phyloP scores from a whole-genome alignment of 108 stramenopile genomes.

The Stephanodiscus minutulus region DNA sequence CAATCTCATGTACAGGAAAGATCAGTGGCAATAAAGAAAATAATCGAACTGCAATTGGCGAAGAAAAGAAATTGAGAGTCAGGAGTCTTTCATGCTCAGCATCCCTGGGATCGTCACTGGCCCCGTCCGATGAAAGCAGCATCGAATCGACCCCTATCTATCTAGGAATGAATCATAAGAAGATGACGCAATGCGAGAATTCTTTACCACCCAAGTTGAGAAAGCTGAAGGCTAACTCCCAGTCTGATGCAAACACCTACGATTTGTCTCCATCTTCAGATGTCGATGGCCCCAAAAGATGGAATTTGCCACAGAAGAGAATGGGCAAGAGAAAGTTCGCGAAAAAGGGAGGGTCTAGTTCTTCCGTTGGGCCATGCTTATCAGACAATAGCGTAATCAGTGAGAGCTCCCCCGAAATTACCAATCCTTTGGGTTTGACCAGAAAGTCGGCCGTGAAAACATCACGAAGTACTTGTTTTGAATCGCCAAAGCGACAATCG shows the following conservation, averaged over 20 bases:
- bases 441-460: background rate
- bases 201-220: background rate
- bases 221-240: background rate
- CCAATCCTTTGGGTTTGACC: background rate
- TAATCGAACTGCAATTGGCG: background rate
- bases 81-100: background rate
- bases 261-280: conserved; percentile 1
- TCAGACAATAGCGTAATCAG: background rate
- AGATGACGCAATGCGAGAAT: conserved; percentile 2
- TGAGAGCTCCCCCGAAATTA: background rate
- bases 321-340: background rate
- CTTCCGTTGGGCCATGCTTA: background rate
- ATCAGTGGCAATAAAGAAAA: conserved; percentile 3
- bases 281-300: background rate
- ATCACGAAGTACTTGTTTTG: background rate
- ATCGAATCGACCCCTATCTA: background rate
- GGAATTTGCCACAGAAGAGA: background rate
- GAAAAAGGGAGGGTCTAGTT: background rate
- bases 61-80: background rate
- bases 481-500: background rate
- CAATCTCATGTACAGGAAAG: background rate
- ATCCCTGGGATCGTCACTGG: conserved; percentile 2
- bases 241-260: background rate
- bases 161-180: background rate
- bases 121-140: background rate